Conservation (phyloP, 441 rosid genomes). For the Raphanus hybrid region DNA sequence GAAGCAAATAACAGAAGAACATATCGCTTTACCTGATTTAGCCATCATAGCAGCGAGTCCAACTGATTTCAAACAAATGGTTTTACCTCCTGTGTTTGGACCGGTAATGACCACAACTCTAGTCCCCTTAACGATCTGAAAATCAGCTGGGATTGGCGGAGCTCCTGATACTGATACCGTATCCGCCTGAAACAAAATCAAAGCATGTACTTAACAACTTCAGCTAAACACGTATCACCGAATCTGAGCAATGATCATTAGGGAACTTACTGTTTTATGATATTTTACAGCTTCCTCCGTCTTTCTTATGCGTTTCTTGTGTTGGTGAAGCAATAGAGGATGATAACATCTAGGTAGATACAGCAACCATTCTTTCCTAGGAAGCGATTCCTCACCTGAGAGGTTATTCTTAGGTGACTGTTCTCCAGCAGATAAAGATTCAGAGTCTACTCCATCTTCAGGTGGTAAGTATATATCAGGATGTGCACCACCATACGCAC, state of each 20-base stretch:
- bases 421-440: slow-evolving; percentile 45
- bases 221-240: slow-evolving; percentile 14
- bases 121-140: slow-evolving; percentile 65
- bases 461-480: slow-evolving; percentile 72
- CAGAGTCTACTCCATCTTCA: slow-evolving; percentile 47
- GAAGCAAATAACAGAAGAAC: slow-evolving; percentile 14
- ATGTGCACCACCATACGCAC: slow-evolving; percentile 74
- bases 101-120: slow-evolving; percentile 93
- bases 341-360: slow-evolving; percentile 86
- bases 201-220: slow-evolving; percentile 27
- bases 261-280: slow-evolving; percentile 59
- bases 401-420: slow-evolving; percentile 40
- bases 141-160: slow-evolving; percentile 81
- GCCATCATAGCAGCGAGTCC: slow-evolving; percentile 99
- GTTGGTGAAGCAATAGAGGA: slow-evolving; percentile 87
- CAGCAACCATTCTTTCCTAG: slow-evolving; percentile 67
- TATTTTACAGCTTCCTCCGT: slow-evolving; percentile 54
- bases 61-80: slow-evolving; percentile 87
- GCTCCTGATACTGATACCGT: slow-evolving; percentile 56
- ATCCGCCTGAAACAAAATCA: slow-evolving; percentile 54
- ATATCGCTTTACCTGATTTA: slow-evolving; percentile 69
- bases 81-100: slow-evolving; percentile 98
- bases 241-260: slow-evolving; percentile 12
- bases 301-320: slow-evolving; percentile 63
- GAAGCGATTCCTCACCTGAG: slow-evolving; percentile 38